Conservation (phyloP, 345 rosid species). For the Firmiana major region DNA sequence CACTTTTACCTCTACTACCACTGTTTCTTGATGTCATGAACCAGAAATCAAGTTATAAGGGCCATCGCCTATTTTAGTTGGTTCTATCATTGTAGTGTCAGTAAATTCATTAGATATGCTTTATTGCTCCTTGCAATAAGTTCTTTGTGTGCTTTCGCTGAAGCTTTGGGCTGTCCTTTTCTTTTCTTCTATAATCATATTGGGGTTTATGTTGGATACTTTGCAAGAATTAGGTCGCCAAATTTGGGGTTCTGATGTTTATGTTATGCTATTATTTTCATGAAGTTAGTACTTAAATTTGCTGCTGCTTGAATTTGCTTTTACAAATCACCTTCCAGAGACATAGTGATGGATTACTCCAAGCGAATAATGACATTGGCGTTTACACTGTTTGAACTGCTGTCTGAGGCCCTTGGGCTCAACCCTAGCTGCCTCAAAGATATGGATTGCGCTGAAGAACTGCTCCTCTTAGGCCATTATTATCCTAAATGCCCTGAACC, state of each 20-base stretch:
- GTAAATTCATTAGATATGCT: too few species aligned
- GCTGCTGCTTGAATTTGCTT: neutral
- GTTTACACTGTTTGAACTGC: constrained; percentile 25
- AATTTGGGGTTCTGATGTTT: too few species aligned
- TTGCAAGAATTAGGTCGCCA: neutral
- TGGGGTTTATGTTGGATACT: neutral
- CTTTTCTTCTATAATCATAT: neutral
- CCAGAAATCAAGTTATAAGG: too few species aligned
- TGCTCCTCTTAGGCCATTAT: constrained; percentile 32
- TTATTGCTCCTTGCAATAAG: neutral
- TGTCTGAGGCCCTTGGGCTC: constrained; percentile 44
- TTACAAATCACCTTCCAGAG: constrained; percentile 22
- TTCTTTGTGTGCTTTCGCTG: neutral
- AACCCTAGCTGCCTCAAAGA: constrained; percentile 26
- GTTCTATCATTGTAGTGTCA: too few species aligned
- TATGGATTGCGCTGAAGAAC: constrained; percentile 24
- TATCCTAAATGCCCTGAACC: constrained; percentile 50
- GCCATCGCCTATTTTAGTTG: too few species aligned
- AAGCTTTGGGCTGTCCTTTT: neutral
- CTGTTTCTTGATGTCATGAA: too few species aligned
- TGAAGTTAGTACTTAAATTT: too few species aligned
- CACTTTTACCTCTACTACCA: too few species aligned
- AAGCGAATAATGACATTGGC: constrained; percentile 30
- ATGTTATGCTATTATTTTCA: too few species aligned
- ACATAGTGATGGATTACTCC: constrained; percentile 33